phyloP scores from a whole-genome alignment of 2,329 filamentous ascomycete genomes.

The Gnomoniopsis smithogilvyi region DNA sequence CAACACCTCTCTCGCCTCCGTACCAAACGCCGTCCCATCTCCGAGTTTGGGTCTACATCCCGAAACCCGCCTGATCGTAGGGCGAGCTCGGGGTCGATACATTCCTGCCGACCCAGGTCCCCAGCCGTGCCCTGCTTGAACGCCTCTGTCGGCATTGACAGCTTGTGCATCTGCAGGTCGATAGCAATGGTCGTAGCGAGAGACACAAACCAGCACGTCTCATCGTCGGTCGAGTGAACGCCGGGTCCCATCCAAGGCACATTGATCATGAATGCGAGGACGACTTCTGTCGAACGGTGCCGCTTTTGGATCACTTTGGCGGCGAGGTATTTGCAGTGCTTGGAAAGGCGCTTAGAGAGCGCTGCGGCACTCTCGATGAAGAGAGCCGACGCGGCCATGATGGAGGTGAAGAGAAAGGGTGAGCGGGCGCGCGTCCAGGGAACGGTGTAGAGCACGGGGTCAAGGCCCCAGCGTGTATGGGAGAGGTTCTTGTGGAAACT shows the following conservation, averaged over 20 bases:
- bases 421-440: conserved; percentile 65
- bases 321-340: conserved; percentile 61
- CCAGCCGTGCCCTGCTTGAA: conserved; percentile 41
- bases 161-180: conserved; percentile 68
- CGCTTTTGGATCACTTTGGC: conserved; percentile 59
- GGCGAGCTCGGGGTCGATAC: conserved; percentile 64
- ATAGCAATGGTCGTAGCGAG: conserved; percentile 67
- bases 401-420: conserved; percentile 68
- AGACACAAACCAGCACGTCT: conserved; percentile 68
- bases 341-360: conserved; percentile 61
- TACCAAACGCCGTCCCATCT: conserved; percentile 58
- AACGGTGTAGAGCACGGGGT: conserved; percentile 63
- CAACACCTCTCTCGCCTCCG: conserved; percentile 66
- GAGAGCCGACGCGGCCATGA: conserved; percentile 64
- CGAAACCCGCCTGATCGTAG: conserved; percentile 66
- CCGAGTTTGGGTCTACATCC: conserved; percentile 58
- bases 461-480: conserved; percentile 72
- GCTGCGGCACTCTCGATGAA: conserved; percentile 63
- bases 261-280: conserved; percentile 72
- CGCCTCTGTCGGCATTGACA: conserved; percentile 53
- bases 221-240: conserved; percentile 66
- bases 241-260: conserved; percentile 73
- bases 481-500: conserved; percentile 69
- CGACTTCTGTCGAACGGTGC: conserved; percentile 69
- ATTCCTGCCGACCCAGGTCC: conserved; percentile 61